phyloP scores from a whole-genome alignment of 805 yeast genomes.

The Wickerhamomyces chaumierensis region DNA sequence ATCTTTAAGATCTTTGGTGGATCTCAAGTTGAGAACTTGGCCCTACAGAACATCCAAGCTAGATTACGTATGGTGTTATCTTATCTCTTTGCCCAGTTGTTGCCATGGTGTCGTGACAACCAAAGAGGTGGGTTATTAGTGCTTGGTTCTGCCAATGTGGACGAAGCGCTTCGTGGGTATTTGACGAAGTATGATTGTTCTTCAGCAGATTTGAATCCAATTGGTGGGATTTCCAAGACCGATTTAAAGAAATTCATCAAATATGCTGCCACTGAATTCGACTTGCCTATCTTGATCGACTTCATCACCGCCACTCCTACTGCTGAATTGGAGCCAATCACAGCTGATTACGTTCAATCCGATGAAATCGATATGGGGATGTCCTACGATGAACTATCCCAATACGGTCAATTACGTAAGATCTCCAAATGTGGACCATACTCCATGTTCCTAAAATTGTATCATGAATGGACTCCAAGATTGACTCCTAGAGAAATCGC shows the following conservation, averaged over 20 bases:
- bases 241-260: conserved; percentile 80
- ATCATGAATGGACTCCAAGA: conserved; percentile 86
- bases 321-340: conserved; percentile 95
- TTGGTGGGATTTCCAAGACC: conserved; percentile 96
- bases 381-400: conserved; percentile 87
- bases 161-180: conserved; percentile 92
- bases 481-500: conserved; percentile 80
- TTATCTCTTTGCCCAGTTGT: conserved; percentile 82
- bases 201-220: conserved; percentile 94
- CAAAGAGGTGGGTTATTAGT: conserved; percentile 69
- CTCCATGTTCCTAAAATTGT: conserved; percentile 81
- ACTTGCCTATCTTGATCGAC: conserved; percentile 64
- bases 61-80: conserved; percentile 90
- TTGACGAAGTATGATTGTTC: conserved; percentile 96
- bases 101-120: conserved; percentile 87
- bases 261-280: conserved; percentile 61
- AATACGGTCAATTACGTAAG: conserved; percentile 85
- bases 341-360: conserved; percentile 83
- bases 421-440: conserved; percentile 94
- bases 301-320: conserved; percentile 92
- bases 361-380: conserved; percentile 98
- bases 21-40: conserved; percentile 79
- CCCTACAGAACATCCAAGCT: conserved; percentile 94
- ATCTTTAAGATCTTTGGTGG: conserved; percentile 92
- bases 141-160: conserved; percentile 93